phyloP scores from a whole-genome alignment of 306 rosid species.

The Ormosia emarginata region DNA sequence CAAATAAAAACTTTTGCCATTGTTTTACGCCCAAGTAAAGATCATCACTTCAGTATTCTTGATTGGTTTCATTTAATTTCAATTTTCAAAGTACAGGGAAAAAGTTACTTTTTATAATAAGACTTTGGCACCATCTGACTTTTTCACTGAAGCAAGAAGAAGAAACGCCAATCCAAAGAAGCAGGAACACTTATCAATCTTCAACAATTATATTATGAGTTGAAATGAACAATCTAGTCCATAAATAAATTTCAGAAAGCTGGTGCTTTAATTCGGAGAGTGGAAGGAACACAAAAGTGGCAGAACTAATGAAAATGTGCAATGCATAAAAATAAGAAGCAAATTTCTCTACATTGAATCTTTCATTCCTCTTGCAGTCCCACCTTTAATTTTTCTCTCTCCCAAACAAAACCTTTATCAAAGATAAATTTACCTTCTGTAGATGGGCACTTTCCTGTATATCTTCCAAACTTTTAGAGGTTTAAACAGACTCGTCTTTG shows the following conservation, averaged over 20 bases:
- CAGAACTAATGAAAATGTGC: neutral
- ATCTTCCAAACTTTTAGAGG: constrained; percentile 76
- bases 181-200: neutral
- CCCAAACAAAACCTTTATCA: neutral
- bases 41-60: neutral
- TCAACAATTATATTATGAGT: neutral
- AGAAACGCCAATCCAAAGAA: neutral
- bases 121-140: neutral
- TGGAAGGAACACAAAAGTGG: neutral
- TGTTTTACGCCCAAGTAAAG: neutral
- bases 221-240: neutral
- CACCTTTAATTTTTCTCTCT: neutral
- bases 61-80: neutral
- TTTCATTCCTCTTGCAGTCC: neutral
- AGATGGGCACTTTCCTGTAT: constrained; percentile 69
- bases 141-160: neutral
- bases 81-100: neutral
- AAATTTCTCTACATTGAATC: neutral
- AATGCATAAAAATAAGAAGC: neutral
- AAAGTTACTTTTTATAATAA: neutral
- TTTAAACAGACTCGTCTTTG: constrained; percentile 90
- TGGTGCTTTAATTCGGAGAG: neutral
- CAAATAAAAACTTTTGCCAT: neutral
- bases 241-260: neutral
- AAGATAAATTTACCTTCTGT: constrained; percentile 62